Percentiles rank a stretch among this genome's conserved stretches.
phyloP scores from a whole-genome alignment of 2,329 filamentous ascomycete species.

The Exophiala viscosa region DNA sequence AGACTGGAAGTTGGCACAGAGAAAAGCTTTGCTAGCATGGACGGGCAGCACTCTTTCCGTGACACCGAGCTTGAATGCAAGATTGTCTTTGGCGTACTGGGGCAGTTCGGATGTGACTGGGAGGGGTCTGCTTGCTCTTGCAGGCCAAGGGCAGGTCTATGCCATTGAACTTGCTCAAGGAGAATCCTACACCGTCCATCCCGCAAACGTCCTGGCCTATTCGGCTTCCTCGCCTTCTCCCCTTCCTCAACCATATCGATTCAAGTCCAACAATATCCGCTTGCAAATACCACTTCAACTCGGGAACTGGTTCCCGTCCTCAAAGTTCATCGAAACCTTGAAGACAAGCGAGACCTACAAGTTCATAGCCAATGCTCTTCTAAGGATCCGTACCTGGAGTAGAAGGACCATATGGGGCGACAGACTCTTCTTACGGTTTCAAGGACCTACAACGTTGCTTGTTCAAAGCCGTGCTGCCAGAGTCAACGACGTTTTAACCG shows the following conservation, averaged over 20 bases:
- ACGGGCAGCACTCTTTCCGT: constrained; percentile 81
- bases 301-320: constrained; percentile 61
- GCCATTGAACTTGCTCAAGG: constrained; percentile 74
- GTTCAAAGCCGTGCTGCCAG: constrained; percentile 82
- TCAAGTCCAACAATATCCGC: constrained; percentile 70
- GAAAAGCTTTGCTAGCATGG: constrained; percentile 89
- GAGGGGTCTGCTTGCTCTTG: constrained; percentile 77
- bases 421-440: constrained; percentile 82
- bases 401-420: constrained; percentile 90
- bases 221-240: constrained; percentile 60
- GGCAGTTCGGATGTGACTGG: constrained; percentile 86
- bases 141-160: constrained; percentile 85
- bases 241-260: constrained; percentile 77
- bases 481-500: constrained; percentile 72
- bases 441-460: constrained; percentile 78
- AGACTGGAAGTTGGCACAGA: constrained; percentile 91
- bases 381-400: constrained; percentile 69
- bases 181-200: constrained; percentile 88
- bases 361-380: constrained; percentile 60
- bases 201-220: constrained; percentile 88
- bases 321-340: constrained; percentile 70
- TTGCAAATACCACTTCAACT: constrained; percentile 75
- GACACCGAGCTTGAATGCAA: constrained; percentile 68
- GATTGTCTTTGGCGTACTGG: constrained; percentile 74
- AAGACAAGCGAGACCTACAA: constrained; percentile 71